Conservation (phyloP, 2,329 filamentous ascomycete genomes). For the Parafenestella ontariensis region DNA sequence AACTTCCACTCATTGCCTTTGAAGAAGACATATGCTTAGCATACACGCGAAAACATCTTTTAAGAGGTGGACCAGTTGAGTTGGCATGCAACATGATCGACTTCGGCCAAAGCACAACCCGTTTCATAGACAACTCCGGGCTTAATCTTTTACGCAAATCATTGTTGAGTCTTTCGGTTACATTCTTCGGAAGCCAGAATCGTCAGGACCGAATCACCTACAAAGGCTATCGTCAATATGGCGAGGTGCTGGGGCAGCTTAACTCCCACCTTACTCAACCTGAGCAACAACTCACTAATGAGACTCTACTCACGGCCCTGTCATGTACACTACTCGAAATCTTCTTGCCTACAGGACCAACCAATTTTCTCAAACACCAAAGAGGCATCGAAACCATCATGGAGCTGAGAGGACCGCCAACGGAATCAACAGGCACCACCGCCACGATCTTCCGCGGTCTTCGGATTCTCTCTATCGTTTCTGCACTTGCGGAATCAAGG, state of each 20-base stretch:
- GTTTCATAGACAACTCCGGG: constrained; percentile 11
- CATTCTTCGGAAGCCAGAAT: constrained; percentile 38
- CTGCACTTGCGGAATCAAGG: constrained; percentile 23
- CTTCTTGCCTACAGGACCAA: constrained; percentile 34
- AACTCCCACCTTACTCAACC: constrained; percentile 27
- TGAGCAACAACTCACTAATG: constrained; percentile 26
- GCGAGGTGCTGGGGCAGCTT: constrained; percentile 30
- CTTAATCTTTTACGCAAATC: constrained; percentile 29
- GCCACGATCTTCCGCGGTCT: constrained; percentile 27
- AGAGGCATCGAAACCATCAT: constrained; percentile 38
- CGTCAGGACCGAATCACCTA: constrained; percentile 22
- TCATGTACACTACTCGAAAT: constrained; percentile 39
- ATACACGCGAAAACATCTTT: constrained; percentile 34
- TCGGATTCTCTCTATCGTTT: constrained; percentile 32
- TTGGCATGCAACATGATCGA: constrained; percentile 34
- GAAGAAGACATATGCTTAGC: constrained; percentile 34
- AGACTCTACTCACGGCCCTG: constrained; percentile 33
- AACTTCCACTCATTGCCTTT: constrained; percentile 29
- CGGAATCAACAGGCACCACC: constrained; percentile 8
- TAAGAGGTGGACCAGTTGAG: constrained; percentile 35
- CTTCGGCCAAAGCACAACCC: neutral
- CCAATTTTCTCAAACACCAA: constrained; percentile 37
- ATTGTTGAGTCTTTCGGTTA: constrained; percentile 30
- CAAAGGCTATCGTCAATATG: constrained; percentile 32
- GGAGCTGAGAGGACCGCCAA: constrained; percentile 29